Conservation (phyloP, 75 land plant species). For the Selaginella tamariscina region DNA sequence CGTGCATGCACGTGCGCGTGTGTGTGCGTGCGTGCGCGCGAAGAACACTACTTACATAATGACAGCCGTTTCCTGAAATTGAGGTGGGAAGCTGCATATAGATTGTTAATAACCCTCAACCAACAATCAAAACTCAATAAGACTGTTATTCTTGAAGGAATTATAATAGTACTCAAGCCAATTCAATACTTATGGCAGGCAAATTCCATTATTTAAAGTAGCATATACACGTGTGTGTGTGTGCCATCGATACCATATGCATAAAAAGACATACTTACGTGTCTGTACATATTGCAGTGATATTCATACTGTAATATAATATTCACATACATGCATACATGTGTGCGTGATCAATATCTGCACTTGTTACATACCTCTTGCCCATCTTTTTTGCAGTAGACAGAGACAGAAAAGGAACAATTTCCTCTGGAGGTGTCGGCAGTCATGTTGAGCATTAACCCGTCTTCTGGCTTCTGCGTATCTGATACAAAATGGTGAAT, state of each 20-base stretch:
- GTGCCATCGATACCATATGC: too few relatives aligned
- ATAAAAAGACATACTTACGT: too few relatives aligned
- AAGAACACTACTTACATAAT: conserved; percentile 51
- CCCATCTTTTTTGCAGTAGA: conserved; percentile 40
- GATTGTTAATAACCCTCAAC: too few relatives aligned
- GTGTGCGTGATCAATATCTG: background rate
- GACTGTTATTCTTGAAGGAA: too few relatives aligned
- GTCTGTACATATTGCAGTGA: too few relatives aligned
- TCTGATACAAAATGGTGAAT: conserved; percentile 27
- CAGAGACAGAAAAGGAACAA: conserved; percentile 68
- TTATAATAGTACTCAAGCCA: too few relatives aligned
- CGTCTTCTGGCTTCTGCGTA: conserved; percentile 40
- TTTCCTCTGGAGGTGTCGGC: conserved; percentile 17
- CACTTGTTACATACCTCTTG: conserved; percentile 32
- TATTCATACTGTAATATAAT: too few relatives aligned
- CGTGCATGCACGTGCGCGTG: background rate
- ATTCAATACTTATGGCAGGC: too few relatives aligned
- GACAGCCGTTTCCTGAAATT: conserved; percentile 33
- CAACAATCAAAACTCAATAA: too few relatives aligned
- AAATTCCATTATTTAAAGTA: too few relatives aligned
- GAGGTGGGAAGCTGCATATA: conserved; percentile 49
- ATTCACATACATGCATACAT: background rate
- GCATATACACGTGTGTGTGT: too few relatives aligned
- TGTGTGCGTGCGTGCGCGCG: background rate
- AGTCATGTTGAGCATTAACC: conserved; percentile 49